Base-by-base conservation (phyloP, 2,329 filamentous ascomycete species). In the Didymella segeticola region DNA sequence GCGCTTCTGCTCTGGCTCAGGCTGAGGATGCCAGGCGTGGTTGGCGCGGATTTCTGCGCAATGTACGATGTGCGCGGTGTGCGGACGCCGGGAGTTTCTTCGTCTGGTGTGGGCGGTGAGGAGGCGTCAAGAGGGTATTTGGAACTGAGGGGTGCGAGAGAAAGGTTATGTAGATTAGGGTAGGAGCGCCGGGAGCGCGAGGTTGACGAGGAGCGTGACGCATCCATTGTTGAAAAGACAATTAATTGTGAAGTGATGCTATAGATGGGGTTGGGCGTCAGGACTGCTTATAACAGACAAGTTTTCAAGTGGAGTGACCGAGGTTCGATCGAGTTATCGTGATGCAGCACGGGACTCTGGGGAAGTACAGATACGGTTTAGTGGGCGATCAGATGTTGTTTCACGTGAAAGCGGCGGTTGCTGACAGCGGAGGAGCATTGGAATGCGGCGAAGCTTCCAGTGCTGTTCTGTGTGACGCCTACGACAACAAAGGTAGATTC, bases 121-220 rank as follows among this genome's bases (percentile, higher is more conserved):
- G 68, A 70, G 27, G 71, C 72, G 52, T 82, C 80, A 63, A 82
- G 78, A 17, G 80, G 80, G 63, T 82, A 83, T 68, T 78, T 79
- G 43, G 80, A 77, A 48, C 80, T 82, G 50, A 87, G 77, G 31
- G 84, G 85, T 62, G 84, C 82, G n/a, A 87, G 78, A 36, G 84
- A 85, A 56, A 86, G 78, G 64, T 85, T 80, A 62, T 82, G 75
- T 46, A 87, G 78, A 57, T 84, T 84, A 42, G 83, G 83, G 62
- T 84, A 82, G 43, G 83, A 86, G 51, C 84, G 83, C 42, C 81
- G 80, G 23, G 69, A 70, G 30, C 62, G 55, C 12, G 65, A 66
- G 2, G 60, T 57, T 1, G 70, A 68, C 34, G 60, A 57, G 19
- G 61, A 50, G 27, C 58, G 61, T 26, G 67, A 48, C 30, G 60